Evolutionary conservation across 495 filamentous ascomycete species (phyloP), one percentile per base, ranked within the genome.

Genomic region (Neurospora intermedia): DNA sequence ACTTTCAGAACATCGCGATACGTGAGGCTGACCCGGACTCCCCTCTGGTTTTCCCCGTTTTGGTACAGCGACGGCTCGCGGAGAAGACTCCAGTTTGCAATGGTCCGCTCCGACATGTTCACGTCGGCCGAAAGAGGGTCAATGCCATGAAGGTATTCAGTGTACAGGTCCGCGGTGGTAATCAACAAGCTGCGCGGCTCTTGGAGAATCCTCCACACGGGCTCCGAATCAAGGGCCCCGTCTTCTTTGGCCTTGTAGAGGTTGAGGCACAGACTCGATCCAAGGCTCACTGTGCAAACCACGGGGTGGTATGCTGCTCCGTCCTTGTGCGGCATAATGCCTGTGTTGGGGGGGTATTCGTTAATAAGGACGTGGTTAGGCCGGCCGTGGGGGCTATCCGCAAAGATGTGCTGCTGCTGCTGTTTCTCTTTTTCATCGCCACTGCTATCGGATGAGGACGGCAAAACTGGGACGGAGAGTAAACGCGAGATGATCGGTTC

Each of bases 301-400:
- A 96, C 87, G 3, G 92, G 91, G 75, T 91, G 85, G 78, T 99
- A 99, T 1, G 95, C 94, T 2, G 86, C 80, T 1, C 96, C 96
- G 77, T 99, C 96, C 82, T 99, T 94, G 78, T 99, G 96, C 71
- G 94, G 89, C 92, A 98, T 95, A 74, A 98, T 99, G 8, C 96
- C 96, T 75, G 97, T 91, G 1, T 93, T 93, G 0, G 93, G 89
- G 1, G 81, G 82, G 81, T 99, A 99, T 81, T 98, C 94, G 77
- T 99, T 99, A 48, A 98, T 88, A 20, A 99, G 85, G 69, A 96
- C 92, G 84, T 99, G 96, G 74, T 99, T 99, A 41, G 95, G 94
- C 4, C 81, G 84, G 11, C 82, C 73, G 76, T 98, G 94, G 38
- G 94, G 92, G 35, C 93, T 88, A 23, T 86, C 77, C 4, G 81